These are phyloP conservation scores for Triticum aestivum DNA, from an alignment of 176 grass and related monocot genomes.

Conservation along the genomic window DNA sequence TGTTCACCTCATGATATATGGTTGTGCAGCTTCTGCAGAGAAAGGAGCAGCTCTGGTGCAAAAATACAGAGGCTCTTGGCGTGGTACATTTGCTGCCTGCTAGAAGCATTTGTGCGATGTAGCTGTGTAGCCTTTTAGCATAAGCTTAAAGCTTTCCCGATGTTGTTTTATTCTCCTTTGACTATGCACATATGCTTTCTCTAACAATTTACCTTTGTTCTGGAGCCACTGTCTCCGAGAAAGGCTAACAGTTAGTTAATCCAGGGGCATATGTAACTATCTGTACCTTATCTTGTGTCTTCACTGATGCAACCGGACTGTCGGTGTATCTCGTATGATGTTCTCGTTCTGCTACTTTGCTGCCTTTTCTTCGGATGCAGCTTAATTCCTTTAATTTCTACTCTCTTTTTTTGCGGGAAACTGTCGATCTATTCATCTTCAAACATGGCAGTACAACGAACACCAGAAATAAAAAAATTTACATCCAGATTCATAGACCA, in stretches of 20 bases:
- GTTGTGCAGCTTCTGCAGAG: conserved; percentile 22
- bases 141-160: conserved; percentile 1
- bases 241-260: conserved; percentile 20
- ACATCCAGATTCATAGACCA: no score
- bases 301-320: not conserved
- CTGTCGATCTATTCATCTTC: no score
- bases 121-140: conserved; percentile 11
- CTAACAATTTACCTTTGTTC: conserved; percentile 23
- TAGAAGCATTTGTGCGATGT: conserved; percentile 39
- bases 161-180: conserved; percentile 16
- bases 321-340: not conserved
- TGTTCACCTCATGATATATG: not conserved
- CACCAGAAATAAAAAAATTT: no score
- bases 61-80: conserved; percentile 40
- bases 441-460: no score
- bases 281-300: conserved; percentile 21
- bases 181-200: conserved; percentile 15
- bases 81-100: conserved; percentile 19
- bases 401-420: not conserved
- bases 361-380: not conserved
- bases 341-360: not conserved
- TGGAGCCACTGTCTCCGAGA: conserved; percentile 4
- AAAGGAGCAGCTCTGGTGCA: conserved; percentile 31
- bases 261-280: conserved; percentile 16
- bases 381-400: not conserved